phyloP scores from a whole-genome alignment of 2,329 filamentous ascomycete genomes.

The Pyrenochaeta sp. region DNA sequence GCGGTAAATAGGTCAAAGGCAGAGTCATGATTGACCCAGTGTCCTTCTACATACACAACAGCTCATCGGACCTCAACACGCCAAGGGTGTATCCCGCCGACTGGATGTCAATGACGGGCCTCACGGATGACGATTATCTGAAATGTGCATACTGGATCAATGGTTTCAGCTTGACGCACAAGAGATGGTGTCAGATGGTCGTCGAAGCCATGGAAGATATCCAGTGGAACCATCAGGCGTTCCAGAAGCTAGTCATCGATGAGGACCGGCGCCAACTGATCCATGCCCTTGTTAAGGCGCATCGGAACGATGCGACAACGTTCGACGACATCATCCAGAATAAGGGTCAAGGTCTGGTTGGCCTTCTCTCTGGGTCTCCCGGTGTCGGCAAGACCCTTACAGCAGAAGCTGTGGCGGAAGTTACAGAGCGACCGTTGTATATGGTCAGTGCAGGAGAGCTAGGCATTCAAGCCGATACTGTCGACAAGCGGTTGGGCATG shows the following conservation, averaged over 20 bases:
- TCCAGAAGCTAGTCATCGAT: constrained; percentile 50
- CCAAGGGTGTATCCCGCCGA: neutral
- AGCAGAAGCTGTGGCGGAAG: constrained; percentile 14
- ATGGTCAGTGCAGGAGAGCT: constrained; percentile 82
- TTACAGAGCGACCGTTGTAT: constrained; percentile 57
- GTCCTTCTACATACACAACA: constrained; percentile 3
- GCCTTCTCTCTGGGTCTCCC: constrained; percentile 24
- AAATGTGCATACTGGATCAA: constrained; percentile 5
- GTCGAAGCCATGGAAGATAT: constrained; percentile 52
- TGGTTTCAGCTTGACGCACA: constrained; percentile 11
- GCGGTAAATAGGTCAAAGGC: neutral
- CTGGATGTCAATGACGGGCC: constrained; percentile 2
- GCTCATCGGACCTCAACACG: neutral
- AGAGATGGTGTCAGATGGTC: constrained; percentile 26
- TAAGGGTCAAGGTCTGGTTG: constrained; percentile 29
- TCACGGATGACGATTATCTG: constrained; percentile 1
- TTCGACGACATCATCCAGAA: constrained; percentile 58
- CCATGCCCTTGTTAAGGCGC: constrained; percentile 74
- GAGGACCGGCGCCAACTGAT: constrained; percentile 19
- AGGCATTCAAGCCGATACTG: constrained; percentile 56
- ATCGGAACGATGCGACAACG: constrained; percentile 56
- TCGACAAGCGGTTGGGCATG: constrained; percentile 77
- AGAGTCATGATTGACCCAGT: constrained; percentile 6
- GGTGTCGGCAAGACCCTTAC: constrained; percentile 26
- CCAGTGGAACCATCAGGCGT: constrained; percentile 54